Conservation (phyloP, 2,329 filamentous ascomycete species). For the Aureobasidium musti region DNA sequence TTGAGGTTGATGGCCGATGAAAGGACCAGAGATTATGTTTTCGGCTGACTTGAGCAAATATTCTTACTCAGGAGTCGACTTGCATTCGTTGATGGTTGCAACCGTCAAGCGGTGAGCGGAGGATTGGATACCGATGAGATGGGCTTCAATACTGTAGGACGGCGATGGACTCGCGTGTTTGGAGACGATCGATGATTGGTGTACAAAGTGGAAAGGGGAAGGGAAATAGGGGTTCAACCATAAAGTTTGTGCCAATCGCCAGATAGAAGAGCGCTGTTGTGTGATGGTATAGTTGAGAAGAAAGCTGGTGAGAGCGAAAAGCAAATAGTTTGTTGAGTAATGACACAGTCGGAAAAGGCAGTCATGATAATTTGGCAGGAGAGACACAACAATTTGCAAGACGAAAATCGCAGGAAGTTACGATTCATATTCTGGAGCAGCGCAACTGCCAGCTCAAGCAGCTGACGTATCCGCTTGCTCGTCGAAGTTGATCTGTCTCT, state of each 20-base stretch:
- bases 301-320: neutral
- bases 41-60: neutral
- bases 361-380: neutral
- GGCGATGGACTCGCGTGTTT: neutral
- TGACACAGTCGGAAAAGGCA: neutral
- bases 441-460: neutral
- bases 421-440: neutral
- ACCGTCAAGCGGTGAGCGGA: neutral
- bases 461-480: neutral
- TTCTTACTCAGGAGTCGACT: neutral
- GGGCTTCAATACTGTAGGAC: neutral
- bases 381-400: neutral
- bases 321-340: neutral
- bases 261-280: neutral
- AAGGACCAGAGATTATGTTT: neutral
- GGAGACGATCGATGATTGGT: neutral
- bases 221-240: neutral
- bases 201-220: neutral
- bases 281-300: neutral
- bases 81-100: neutral
- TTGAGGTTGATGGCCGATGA: neutral
- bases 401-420: neutral
- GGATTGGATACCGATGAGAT: neutral
- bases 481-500: slow-evolving; percentile 74
- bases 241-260: neutral